Percentiles rank a stretch among this genome's conserved stretches.
phyloP scores from a whole-genome alignment of 805 yeast genomes.

The Barnettozyma salicaria region DNA sequence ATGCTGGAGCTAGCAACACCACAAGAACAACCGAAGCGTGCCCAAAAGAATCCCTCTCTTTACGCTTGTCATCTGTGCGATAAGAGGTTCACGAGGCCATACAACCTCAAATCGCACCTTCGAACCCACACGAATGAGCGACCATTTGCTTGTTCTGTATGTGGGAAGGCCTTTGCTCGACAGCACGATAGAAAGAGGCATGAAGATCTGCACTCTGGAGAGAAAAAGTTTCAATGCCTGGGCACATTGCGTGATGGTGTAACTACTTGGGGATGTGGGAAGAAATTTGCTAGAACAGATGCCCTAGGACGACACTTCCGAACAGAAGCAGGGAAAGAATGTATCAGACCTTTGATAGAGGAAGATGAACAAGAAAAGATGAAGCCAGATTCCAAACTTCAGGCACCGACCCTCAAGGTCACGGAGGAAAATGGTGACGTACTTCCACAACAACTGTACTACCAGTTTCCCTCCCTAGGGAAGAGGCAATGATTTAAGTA shows the following conservation, averaged over 20 bases:
- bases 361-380: constrained; percentile 37
- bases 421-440: background rate
- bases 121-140: constrained; percentile 86
- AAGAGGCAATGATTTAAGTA: too few relatives aligned
- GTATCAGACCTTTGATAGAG: constrained; percentile 62
- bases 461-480: background rate
- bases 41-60: constrained; percentile 66
- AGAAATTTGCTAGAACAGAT: constrained; percentile 73
- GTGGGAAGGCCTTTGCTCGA: constrained; percentile 80
- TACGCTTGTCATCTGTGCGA: constrained; percentile 81
- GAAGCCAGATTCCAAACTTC: constrained; percentile 5
- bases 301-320: constrained; percentile 75
- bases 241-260: constrained; percentile 54
- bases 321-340: constrained; percentile 70
- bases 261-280: constrained; percentile 71
- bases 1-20: constrained; percentile 64
- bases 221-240: constrained; percentile 65
- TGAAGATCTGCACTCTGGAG: constrained; percentile 70
- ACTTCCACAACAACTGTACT: background rate
- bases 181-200: constrained; percentile 75
- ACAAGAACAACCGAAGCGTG: constrained; percentile 43
- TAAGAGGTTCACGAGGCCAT: constrained; percentile 85
- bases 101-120: constrained; percentile 84
- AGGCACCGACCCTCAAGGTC: background rate
- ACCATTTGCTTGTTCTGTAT: constrained; percentile 64